Base-by-base conservation (phyloP, 257 asterid species). In the Nemophila menziesii region DNA sequence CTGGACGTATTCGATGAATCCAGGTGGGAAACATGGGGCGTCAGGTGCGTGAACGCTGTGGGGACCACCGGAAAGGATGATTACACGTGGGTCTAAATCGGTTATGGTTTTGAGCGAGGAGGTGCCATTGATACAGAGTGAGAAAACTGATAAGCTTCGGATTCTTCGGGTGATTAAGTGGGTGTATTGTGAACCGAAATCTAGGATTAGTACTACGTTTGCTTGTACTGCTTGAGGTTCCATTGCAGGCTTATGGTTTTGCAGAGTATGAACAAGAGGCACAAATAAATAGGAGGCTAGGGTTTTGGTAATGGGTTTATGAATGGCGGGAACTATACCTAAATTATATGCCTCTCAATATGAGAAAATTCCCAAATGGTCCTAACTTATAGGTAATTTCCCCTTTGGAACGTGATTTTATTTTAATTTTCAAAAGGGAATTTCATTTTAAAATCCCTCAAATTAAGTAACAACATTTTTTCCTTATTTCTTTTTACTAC, bases 21-120 rank as follows among this genome's bases (percentile, higher is more conserved):
- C 96, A 1, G 77, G 57, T 0, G 94, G 71, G 44, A 90, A 90
- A 42, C 83, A 79, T 0, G 99, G 96, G 5, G 96, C 92, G 49
- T 69, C 39, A 0, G 69, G 70, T 10, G 90, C 61, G 58, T 90
- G 99, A 12, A 81, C 99, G 27, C 94, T 77, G 83, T 90, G 94
- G 5, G 96, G 96, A 4, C 96, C 93, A 10, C 98, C 98, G 26
- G 98, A 90, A 34, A 90, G 92, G 42, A 90, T 79, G 53, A 90
- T 81, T 3, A 78, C 93, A 7, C 56, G 55, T 1, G 98, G 96
- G 48, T 60, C 55, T 4, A 68, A 65, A 20, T 81, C 75, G 36
- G 73, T 29, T 42, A 90, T 84, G 13, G 96, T 20, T 36, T 77
- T 58, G 11, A 90, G 62, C 1, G 92, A 33, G 19, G 93, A 72